Evolutionary conservation across 306 rosid species (phyloP).

Genomic region (Neltuma alba): DNA sequence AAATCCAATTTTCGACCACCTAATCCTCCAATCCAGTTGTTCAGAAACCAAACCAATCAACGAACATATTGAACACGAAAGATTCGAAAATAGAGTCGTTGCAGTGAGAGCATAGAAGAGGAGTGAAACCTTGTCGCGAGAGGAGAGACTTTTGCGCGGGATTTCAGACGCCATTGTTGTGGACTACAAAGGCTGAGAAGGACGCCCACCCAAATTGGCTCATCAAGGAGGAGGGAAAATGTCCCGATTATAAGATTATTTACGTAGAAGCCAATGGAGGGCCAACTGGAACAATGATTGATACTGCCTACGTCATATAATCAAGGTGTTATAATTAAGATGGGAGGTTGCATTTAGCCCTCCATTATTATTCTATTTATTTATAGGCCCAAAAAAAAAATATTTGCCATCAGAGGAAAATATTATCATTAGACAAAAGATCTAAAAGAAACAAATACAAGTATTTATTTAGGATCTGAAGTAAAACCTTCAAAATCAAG

Average conservation of each 20-base stretch:
- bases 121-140: constrained; percentile 44
- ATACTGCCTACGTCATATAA: background rate
- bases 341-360: no score
- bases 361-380: no score
- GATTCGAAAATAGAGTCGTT: background rate
- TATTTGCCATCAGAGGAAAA: no score
- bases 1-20: background rate
- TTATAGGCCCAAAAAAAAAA: no score
- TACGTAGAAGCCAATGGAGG: background rate
- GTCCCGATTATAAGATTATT: background rate
- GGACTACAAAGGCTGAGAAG: background rate
- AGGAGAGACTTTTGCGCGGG: constrained; percentile 29
- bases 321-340: no score
- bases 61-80: background rate
- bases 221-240: background rate
- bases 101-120: background rate
- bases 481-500: no score
- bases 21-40: background rate
- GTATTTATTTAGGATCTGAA: no score
- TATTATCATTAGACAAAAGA: no score
- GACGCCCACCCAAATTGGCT: background rate
- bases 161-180: constrained; percentile 48
- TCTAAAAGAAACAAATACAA: no score
- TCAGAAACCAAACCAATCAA: constrained; percentile 1
- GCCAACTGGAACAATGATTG: background rate